These are phyloP conservation scores for Senecio squalidus DNA, from an alignment of 140 eudicot species.

Conservation along the genomic window DNA sequence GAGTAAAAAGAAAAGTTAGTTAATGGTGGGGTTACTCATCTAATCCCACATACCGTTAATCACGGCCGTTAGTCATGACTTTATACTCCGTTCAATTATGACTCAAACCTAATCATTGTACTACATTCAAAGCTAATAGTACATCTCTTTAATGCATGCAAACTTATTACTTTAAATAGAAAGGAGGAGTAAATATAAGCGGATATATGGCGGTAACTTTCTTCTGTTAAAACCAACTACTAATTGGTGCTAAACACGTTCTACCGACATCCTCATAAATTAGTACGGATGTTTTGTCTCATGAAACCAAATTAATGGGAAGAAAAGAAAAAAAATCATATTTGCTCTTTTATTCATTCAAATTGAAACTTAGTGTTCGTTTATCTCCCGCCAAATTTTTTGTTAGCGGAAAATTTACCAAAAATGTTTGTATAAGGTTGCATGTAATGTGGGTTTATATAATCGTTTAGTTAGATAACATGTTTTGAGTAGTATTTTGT, in stretches of 20 bases:
- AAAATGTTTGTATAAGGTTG: too few species aligned
- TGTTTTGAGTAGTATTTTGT: too few species aligned
- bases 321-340: not conserved
- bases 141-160: not conserved
- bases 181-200: not conserved
- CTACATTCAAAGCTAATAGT: not conserved
- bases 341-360: not conserved
- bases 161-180: not conserved
- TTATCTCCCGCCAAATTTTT: too few species aligned
- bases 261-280: conserved; percentile 2
- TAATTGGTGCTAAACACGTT: conserved; percentile 8
- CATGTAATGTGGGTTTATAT: too few species aligned
- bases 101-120: conserved; percentile 4
- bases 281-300: conserved; percentile 25
- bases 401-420: too few species aligned
- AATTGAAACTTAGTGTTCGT: too few species aligned
- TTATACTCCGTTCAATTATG: not conserved
- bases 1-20: not conserved
- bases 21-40: conserved; percentile 10
- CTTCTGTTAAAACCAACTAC: conserved; percentile 6
- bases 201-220: conserved; percentile 14
- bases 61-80: conserved; percentile 18
- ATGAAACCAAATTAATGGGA: not conserved
- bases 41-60: conserved; percentile 17
- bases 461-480: too few species aligned